These are phyloP conservation scores for Phytophthora foliorum DNA, from an alignment of 352 stramenopile species.

Conservation along the genomic window DNA sequence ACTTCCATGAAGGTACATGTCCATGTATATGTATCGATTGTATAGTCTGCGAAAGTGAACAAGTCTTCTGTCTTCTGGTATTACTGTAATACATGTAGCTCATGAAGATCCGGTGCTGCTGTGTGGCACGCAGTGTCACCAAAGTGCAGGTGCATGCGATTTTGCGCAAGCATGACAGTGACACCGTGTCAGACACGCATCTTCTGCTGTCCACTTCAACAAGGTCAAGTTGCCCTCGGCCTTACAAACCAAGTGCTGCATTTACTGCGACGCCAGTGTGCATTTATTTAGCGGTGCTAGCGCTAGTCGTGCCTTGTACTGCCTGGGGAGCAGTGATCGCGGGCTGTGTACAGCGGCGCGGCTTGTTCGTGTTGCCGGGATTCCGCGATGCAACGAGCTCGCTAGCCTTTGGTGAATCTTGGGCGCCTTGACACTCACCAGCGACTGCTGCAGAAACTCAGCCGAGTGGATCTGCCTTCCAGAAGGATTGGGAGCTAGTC, in stretches of 20 bases:
- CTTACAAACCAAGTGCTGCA: background rate
- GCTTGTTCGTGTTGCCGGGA: background rate
- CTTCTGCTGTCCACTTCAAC: conserved; percentile 26
- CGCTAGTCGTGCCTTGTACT: background rate
- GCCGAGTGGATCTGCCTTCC: conserved; percentile 9
- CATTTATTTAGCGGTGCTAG: background rate
- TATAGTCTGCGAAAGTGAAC: no score
- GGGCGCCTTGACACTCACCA: background rate
- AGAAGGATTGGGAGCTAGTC: conserved; percentile 11
- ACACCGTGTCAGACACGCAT: background rate
- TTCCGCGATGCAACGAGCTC: background rate
- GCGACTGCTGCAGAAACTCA: background rate
- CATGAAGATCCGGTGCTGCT: conserved; percentile 1
- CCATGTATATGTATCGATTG: no score
- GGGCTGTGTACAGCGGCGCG: background rate
- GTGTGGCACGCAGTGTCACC: conserved; percentile 5
- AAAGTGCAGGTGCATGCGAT: conserved; percentile 28
- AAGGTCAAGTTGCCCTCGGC: conserved; percentile 8
- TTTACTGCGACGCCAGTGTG: background rate
- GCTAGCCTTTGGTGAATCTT: conserved; percentile 10
- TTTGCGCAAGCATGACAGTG: conserved; percentile 11
- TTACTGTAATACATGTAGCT: no score
- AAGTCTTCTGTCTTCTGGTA: no score
- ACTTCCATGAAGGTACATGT: no score
- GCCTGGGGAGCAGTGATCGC: background rate